Evolutionary conservation across 2,329 filamentous ascomycete genomes (phyloP).

Genomic region (Aspergillus ruber): DNA sequence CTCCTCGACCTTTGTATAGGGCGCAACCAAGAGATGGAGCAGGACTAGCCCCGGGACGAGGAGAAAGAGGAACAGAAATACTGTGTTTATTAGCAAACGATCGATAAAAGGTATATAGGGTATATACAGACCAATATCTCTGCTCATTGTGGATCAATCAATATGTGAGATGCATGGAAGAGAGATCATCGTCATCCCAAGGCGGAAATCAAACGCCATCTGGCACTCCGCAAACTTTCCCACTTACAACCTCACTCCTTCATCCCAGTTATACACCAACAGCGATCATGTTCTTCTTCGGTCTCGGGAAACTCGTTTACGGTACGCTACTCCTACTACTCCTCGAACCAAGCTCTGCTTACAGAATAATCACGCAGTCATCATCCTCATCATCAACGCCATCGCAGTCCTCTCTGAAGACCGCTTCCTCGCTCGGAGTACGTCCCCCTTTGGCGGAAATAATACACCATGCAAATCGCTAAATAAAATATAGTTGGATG

Average conservation of each 20-base stretch:
- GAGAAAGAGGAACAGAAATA: constrained; percentile 38
- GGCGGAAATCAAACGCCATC: constrained; percentile 17
- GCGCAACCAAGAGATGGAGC: constrained; percentile 65
- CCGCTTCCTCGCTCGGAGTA: constrained; percentile 79
- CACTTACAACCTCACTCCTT: neutral
- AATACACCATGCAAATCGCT: neutral
- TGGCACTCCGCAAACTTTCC: neutral
- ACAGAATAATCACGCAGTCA: constrained; percentile 46
- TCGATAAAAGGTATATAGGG: too few relatives aligned
- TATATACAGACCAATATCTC: too few relatives aligned
- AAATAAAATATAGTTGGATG: constrained; percentile 63
- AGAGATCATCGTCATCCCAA: constrained; percentile 9
- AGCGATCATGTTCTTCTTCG: constrained; percentile 61
- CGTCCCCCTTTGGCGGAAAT: constrained; percentile 6
- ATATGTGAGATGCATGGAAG: neutral
- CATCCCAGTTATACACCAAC: neutral
- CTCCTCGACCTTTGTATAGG: constrained; percentile 96
- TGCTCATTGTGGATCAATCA: too few relatives aligned
- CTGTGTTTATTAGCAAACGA: constrained; percentile 23
- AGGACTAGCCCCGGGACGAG: constrained; percentile 59
- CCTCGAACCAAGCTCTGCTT: neutral
- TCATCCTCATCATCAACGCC: constrained; percentile 84
- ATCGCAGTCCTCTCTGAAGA: constrained; percentile 92
- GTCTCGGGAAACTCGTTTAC: constrained; percentile 66
- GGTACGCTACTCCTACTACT: constrained; percentile 38